Percentiles rank a stretch among this genome's conserved stretches.
These are phyloP conservation scores for Pestalotiopsis fici DNA, from an alignment of 2,329 filamentous ascomycete genomes.

Conservation along the genomic window DNA sequence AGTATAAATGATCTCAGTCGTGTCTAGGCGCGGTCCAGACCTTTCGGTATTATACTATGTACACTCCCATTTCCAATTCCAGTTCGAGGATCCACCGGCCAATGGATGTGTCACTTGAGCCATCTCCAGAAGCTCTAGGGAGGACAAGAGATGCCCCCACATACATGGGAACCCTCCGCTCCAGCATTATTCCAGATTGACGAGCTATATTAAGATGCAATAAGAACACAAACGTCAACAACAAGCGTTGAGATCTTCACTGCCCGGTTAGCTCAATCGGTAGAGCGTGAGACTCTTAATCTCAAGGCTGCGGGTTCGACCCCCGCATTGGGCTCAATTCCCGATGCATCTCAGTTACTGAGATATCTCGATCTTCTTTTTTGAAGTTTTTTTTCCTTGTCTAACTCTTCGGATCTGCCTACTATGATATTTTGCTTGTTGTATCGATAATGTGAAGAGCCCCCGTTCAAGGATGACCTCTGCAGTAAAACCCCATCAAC, in stretches of 20 bases:
- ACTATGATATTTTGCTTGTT: too few relatives aligned
- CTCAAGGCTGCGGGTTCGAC: slow-evolving; percentile 39
- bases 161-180: too few relatives aligned
- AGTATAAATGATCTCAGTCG: neutral
- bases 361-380: neutral
- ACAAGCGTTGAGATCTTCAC: neutral
- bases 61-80: neutral
- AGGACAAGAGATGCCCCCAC: neutral
- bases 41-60: neutral
- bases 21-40: neutral
- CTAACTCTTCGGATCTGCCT: too few relatives aligned
- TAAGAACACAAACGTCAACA: neutral
- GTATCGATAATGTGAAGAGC: too few relatives aligned
- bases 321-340: slow-evolving; percentile 50
- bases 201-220: neutral
- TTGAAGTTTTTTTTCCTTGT: neutral
- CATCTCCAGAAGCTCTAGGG: neutral
- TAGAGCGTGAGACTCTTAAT: slow-evolving; percentile 71
- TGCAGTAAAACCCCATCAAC: too few relatives aligned
- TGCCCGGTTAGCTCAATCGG: slow-evolving; percentile 64
- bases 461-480: too few relatives aligned
- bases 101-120: too few relatives aligned
- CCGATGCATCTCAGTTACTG: slow-evolving; percentile 26
- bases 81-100: neutral
- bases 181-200: too few relatives aligned